Conservation (phyloP, 306 rosid genomes). For the Erythrophleum fordii region DNA sequence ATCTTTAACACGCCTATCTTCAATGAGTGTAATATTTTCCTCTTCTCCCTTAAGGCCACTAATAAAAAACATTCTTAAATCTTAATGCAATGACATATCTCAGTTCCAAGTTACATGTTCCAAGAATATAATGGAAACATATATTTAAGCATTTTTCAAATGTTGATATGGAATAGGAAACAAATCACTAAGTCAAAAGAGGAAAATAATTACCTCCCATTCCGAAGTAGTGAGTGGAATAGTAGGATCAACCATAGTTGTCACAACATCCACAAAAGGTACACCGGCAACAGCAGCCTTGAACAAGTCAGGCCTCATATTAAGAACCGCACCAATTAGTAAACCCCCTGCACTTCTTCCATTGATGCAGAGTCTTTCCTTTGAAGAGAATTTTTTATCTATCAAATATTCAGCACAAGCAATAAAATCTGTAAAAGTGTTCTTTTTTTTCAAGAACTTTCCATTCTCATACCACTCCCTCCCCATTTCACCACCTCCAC, state of each 20-base stretch:
- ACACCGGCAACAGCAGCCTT: conserved; percentile 92
- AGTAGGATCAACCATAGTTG: conserved; percentile 97
- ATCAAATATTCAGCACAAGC: conserved; percentile 88
- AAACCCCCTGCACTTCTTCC: conserved; percentile 99
- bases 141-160: conserved; percentile 10
- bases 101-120: not conserved
- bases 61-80: conserved; percentile 1
- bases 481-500: conserved; percentile 99
- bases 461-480: conserved; percentile 99
- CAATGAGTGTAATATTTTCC: not conserved
- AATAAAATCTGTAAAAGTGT: conserved; percentile 92
- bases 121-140: not conserved
- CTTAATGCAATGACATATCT: not conserved
- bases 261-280: conserved; percentile 95
- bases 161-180: conserved; percentile 14
- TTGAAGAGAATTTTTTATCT: conserved; percentile 71
- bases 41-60: conserved; percentile 1
- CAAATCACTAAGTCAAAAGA: conserved; percentile 14
- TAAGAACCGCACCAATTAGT: conserved; percentile 93
- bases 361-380: conserved; percentile 73
- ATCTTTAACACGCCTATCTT: not conserved
- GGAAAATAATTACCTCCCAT: conserved; percentile 79
- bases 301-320: conserved; percentile 98
- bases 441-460: conserved; percentile 81
- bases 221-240: conserved; percentile 96